Base-by-base conservation (phyloP, 2,329 filamentous ascomycete genomes). In the Neocucurbitaria cava region DNA sequence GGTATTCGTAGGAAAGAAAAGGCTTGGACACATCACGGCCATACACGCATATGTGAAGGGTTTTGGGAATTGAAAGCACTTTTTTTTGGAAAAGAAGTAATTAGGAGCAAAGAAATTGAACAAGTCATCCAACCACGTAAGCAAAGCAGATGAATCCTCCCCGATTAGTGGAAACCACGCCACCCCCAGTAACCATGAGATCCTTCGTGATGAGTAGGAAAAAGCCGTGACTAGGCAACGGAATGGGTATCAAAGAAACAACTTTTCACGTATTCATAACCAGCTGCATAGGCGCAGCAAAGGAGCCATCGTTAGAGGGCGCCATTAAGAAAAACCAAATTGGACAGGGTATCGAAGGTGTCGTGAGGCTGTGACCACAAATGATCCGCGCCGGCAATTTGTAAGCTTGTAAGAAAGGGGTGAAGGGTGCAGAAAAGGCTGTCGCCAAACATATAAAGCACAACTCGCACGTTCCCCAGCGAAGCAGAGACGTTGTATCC, bases 381-480 rank as follows among this genome's bases (percentile, higher is more conserved):
- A 2, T 15, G 8, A 38, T 23, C 15, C 23, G 26, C 30, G 3
- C 28, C 17, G 18, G 43, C 26, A 38, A 40, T 18, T 42, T 21
- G 18, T 3, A 51, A 30, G 18, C 35, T n/a, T 31, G 8, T 13
- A 33, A 11, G 33, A 26, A 33, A 51, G 23, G 28, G 15, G 41
- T 21, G 13, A 21, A 24, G 35, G 21, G 18, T 40, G 13, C n/a
- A 33, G 13, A 33, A 28, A 33, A 51, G 23, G 40, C 17, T 23
- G 31, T 35, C 13, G 17, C 39, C 28, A 0, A 21, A 42, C 38
- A 40, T 35, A 11, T 33, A 15, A 17, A 18, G 10, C 36, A 49
- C 50, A 59, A 43, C 20, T 31, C 28, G 48, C 47, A 11, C 31
- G 15, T 23, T 56, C 17, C 28, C 41, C 18, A 45, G 3, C 18